A percentile compares a stretch with the other conserved stretches of the same genome.
These are phyloP conservation scores for Lycium barbarum DNA, from an alignment of 257 asterid species.

Conservation along the genomic window DNA sequence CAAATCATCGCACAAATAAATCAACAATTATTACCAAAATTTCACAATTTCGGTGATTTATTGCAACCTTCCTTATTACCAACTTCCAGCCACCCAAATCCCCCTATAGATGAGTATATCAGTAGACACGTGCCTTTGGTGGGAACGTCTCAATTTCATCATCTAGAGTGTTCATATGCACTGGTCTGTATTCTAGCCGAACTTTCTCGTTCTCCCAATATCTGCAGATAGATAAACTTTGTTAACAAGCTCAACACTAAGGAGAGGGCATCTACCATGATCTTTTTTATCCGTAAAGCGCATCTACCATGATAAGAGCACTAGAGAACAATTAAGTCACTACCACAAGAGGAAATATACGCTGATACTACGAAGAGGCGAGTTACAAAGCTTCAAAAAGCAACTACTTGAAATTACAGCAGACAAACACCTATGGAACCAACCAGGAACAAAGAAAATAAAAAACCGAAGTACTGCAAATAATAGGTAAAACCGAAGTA, in stretches of 20 bases:
- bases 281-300: not conserved
- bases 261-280: not conserved
- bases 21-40: constrained; percentile 52
- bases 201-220: constrained; percentile 85
- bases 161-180: constrained; percentile 86
- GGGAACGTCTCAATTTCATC: constrained; percentile 86
- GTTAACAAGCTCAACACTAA: not conserved
- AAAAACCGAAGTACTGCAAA: not conserved
- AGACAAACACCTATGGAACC: not conserved
- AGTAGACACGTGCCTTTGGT: constrained; percentile 90
- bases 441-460: not conserved
- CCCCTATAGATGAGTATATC: constrained; percentile 36
- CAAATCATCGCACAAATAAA: constrained; percentile 38
- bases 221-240: constrained; percentile 50
- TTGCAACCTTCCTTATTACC: constrained; percentile 38
- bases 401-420: not conserved
- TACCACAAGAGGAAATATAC: not conserved
- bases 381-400: not conserved
- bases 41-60: constrained; percentile 36
- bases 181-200: constrained; percentile 79
- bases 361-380: not conserved
- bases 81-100: constrained; percentile 10
- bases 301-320: not conserved
- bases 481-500: not conserved
- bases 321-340: not conserved